phyloP scores from a whole-genome alignment of 352 stramenopile species.

The Thraustochytrium striatum region DNA sequence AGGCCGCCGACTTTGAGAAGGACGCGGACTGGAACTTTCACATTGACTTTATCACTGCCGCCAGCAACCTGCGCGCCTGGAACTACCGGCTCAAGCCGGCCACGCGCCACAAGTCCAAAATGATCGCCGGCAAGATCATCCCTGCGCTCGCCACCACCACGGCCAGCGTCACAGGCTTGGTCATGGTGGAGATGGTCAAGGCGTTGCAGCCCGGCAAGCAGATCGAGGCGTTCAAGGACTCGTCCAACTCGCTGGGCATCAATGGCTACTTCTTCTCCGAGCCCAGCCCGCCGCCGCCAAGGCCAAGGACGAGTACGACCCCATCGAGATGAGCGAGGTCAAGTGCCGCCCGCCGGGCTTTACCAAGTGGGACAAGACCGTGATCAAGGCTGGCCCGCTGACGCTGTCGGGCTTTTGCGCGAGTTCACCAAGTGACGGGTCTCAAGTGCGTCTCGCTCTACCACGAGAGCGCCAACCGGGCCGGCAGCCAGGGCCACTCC shows the following conservation, averaged over 20 bases:
- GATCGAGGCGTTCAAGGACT: conserved; percentile 81
- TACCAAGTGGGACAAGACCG: conserved; percentile 80
- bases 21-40: conserved; percentile 88
- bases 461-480: conserved; percentile 6
- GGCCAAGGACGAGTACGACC: conserved; percentile 82
- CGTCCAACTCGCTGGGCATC: conserved; percentile 79
- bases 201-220: conserved; percentile 75
- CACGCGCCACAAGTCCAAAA: conserved; percentile 93
- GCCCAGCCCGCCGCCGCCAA: conserved; percentile 70
- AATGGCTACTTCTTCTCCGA: conserved; percentile 88
- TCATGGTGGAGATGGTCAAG: conserved; percentile 67
- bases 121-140: conserved; percentile 99
- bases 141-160: conserved; percentile 99
- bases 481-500: conserved; percentile 1
- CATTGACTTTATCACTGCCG: conserved; percentile 93
- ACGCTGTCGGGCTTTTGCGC: conserved; percentile 55
- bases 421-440: conserved; percentile 39
- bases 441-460: conserved; percentile 27
- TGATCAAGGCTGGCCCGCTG: conserved; percentile 54
- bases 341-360: conserved; percentile 91
- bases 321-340: conserved; percentile 56
- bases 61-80: conserved; percentile 78
- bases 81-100: conserved; percentile 93
- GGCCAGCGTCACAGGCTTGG: conserved; percentile 84
- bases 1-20: conserved; percentile 86